Evolutionary conservation across 495 filamentous ascomycete species (phyloP).

Genomic region (Aspergillus sparsus): DNA sequence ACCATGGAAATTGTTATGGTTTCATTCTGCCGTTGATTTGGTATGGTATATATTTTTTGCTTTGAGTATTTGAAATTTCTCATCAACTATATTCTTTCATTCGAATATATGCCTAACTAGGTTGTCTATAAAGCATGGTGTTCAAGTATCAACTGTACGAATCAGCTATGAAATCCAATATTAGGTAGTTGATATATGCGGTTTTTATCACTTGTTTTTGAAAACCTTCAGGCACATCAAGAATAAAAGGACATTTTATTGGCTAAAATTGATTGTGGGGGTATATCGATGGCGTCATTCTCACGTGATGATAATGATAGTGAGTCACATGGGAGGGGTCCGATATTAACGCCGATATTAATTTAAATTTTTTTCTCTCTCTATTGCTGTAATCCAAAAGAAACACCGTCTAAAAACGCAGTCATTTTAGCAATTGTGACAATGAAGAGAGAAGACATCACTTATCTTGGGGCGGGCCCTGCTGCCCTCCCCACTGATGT

Average conservation of each 20-base stretch:
- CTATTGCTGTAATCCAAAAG: background rate
- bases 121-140: too few relatives aligned
- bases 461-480: constrained; percentile 86
- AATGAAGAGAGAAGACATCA: constrained; percentile 58
- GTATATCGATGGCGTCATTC: background rate
- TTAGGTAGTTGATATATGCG: too few relatives aligned
- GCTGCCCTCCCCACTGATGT: constrained; percentile 78
- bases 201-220: background rate
- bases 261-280: background rate
- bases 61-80: too few relatives aligned
- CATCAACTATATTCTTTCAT: too few relatives aligned
- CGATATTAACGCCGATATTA: background rate
- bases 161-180: too few relatives aligned
- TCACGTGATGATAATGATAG: constrained; percentile 2
- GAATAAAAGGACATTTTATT: background rate
- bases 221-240: background rate
- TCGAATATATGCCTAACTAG: too few relatives aligned
- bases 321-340: constrained; percentile 21
- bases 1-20: too few relatives aligned
- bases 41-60: too few relatives aligned
- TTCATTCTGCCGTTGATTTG: too few relatives aligned
- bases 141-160: too few relatives aligned
- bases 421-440: constrained; percentile 15
- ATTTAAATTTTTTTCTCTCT: background rate
- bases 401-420: background rate